These are phyloP conservation scores for Chalara sp. DNA, from an alignment of 2,329 filamentous ascomycete species.

Conservation along the genomic window DNA sequence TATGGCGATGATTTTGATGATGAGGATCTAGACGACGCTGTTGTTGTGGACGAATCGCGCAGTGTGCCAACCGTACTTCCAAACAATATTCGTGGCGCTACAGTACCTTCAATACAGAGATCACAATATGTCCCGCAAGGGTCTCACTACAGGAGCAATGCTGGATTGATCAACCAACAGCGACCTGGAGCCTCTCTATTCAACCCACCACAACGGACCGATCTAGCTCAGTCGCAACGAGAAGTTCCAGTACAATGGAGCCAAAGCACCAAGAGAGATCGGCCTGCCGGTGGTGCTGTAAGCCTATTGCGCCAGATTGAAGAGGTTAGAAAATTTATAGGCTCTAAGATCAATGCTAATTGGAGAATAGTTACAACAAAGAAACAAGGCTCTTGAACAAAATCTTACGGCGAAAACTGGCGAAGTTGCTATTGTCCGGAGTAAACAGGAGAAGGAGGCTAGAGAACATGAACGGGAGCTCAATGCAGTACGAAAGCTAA, in stretches of 20 bases:
- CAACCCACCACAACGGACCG: constrained; percentile 4
- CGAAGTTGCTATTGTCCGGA: constrained; percentile 69
- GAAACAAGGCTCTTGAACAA: constrained; percentile 46
- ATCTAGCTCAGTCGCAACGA: background rate
- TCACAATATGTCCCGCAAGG: constrained; percentile 5
- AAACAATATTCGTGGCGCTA: background rate
- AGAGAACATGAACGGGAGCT: constrained; percentile 59
- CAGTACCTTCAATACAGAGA: background rate
- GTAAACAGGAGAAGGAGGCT: constrained; percentile 55
- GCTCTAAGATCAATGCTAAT: constrained; percentile 3
- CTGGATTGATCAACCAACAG: constrained; percentile 8
- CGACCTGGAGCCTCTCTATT: constrained; percentile 9
- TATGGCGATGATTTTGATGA: constrained; percentile 30
- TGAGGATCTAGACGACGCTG: constrained; percentile 45
- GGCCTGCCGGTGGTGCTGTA: too few species aligned
- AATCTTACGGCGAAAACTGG: constrained; percentile 59
- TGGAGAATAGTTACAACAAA: constrained; percentile 35
- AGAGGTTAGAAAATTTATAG: background rate
- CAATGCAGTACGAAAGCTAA: constrained; percentile 52
- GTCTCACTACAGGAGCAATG: constrained; percentile 15
- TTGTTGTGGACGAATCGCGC: constrained; percentile 36
- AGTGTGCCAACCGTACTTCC: constrained; percentile 16
- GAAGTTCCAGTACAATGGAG: background rate
- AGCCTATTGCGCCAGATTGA: too few species aligned
- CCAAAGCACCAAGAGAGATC: too few species aligned